Conservation (phyloP, 495 filamentous ascomycete genomes). For the Talaromyces stipitatus region DNA sequence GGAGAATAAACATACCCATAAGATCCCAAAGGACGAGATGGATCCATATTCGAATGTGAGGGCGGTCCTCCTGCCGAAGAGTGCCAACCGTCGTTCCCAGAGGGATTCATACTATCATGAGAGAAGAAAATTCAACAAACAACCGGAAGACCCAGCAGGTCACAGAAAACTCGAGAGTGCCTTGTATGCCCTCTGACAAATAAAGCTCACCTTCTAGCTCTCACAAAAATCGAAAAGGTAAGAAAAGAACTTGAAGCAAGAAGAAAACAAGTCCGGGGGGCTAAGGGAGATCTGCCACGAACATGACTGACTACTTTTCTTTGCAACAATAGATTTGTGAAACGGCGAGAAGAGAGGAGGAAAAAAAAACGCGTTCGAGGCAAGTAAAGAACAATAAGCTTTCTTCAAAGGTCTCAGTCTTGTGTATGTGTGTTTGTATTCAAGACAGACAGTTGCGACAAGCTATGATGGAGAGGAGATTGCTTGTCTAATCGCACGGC, state of each 20-base stretch:
- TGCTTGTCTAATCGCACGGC: neutral
- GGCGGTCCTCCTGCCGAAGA: constrained; percentile 33
- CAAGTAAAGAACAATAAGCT: neutral
- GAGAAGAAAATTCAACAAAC: neutral
- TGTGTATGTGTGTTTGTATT: neutral
- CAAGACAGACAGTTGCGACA: neutral
- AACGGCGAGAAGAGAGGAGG: neutral
- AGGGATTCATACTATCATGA: constrained; percentile 27
- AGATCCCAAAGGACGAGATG: constrained; percentile 36
- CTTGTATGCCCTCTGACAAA: neutral
- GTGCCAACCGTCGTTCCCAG: constrained; percentile 43
- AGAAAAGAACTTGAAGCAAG: neutral
- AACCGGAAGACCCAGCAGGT: neutral
- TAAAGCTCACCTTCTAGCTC: neutral
- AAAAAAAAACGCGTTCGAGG: neutral
- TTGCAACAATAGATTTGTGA: neutral
- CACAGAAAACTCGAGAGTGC: neutral
- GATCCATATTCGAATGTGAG: constrained; percentile 39
- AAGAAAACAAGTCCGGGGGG: neutral
- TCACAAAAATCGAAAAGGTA: neutral
- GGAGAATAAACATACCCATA: constrained; percentile 28
- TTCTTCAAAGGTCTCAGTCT: neutral
- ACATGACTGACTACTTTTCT: neutral
- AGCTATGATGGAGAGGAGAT: neutral
- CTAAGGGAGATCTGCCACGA: constrained; percentile 6